Evolutionary conservation across 1,139 yeast species (phyloP), one percentile per base, ranked within the genome.

Genomic region (Sugiyamaella novakii): DNA sequence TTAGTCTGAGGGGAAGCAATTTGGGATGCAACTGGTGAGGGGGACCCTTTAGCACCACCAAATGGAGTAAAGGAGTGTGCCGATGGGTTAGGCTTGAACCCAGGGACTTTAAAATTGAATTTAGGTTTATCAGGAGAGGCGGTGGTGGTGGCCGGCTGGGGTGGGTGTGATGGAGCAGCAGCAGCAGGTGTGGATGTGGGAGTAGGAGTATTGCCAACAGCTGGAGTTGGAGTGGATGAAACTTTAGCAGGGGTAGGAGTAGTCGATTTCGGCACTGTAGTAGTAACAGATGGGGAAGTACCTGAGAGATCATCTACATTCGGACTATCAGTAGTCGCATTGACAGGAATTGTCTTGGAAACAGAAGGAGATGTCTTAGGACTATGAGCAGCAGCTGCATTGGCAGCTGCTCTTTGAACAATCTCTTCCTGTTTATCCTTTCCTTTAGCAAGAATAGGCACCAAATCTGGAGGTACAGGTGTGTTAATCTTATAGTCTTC

Each of bases 381-480:
- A 29, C 40, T 33, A 39, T 33, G 47, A 17, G 68, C 58, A 24
- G 64, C 53, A 24, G 64, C 55, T 27, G 65, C 53, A 37, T 55
- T 51, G 44, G 50, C 52, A 25, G 54, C 47, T 31, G 66, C 54
- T 51, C 54, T 43, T 47, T 69, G 72, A 47, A 67, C 58, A 41
- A 81, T 80, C 62, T 82, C 85, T 53, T 80, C 80, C 62, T 81
- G 87, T 62, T 81, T 82, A 24, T 67, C 65, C 61, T 80, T 81
- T 60, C 83, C 87, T 64, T 84, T 84, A 5, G 91, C 73, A 39
- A 85, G 72, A 30, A 86, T 83, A 3, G 95, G 92, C 54, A 85
- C 74, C 62, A 87, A 74, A 63, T 88, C 96, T 29, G 79, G 69
- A 4, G 96, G 96, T 5, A 71, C 71, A 3, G 74, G 74, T 1